Evolutionary conservation across 2,329 filamentous ascomycete genomes (phyloP), one percentile per base, ranked within the genome.

Genomic region (Ceratocystis diversiconidia): DNA sequence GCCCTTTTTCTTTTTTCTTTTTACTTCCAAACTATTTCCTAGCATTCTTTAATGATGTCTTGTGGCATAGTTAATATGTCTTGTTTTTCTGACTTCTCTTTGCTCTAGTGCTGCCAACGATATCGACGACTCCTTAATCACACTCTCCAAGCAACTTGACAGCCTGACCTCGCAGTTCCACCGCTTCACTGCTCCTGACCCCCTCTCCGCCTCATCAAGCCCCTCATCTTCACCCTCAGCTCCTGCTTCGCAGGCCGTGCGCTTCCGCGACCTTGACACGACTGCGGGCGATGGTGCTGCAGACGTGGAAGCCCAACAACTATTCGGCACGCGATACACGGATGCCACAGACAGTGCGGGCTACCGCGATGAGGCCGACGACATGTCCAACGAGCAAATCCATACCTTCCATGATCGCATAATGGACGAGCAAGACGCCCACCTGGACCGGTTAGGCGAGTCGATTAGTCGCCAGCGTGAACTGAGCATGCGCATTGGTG

Each of bases 401-500:
- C 89, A 96, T 76, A 80, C 82, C 25, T 92, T 95, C 75, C 94
- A 99, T 76, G 79, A 81, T 65, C 85, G 85, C 68, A 85, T 96
- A 30, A 79, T 99, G 46, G 81, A 82, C n/a, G 86, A 96, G 68
- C 94, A 99, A 76, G 94, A 99, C 73, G 88, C 89, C 69, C 91
- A 96, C 74, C 81, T 99, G n/a, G 92, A 97, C 74, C 80, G 82
- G 8, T 79, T 99, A 3, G 90, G 92, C n/a, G 84, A 85, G 71
- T 90, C 85, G 66, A 96, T 99, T 70, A 83, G 89, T 3, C 84
- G 94, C 48, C 94, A 97, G 78, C 82, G 95, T 62, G 90, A 97
- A 77, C 80, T 99, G 68, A 92, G 88, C 73, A 95, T 96, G 78
- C 90, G 94, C 77, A 97, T 99, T 72, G 92, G 94, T 36, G 89